phyloP scores from a whole-genome alignment of 208 protist genomes.

The Trypanosoma caninum region DNA sequence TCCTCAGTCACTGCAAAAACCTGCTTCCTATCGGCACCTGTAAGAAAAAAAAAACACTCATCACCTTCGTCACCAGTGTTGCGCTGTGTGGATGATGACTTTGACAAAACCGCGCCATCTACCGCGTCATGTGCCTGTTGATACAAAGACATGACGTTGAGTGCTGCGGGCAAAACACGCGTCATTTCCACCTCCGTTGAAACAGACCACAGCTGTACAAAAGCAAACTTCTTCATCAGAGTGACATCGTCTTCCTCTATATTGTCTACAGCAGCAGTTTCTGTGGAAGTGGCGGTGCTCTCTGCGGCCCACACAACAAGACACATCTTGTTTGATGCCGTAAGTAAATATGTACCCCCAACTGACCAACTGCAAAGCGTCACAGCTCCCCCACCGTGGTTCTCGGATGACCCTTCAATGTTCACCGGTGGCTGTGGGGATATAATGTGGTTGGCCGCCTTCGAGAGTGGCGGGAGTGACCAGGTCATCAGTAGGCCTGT shows the following conservation, averaged over 20 bases:
- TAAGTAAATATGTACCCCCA: constrained; percentile 53
- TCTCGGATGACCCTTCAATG: constrained; percentile 49
- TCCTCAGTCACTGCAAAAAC: constrained; percentile 62
- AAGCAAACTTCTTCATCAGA: not conserved
- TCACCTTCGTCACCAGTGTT: not conserved
- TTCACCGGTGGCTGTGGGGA: constrained; percentile 32
- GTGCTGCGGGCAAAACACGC: constrained; percentile 40
- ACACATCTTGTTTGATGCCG: constrained; percentile 45
- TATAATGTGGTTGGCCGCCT: not conserved
- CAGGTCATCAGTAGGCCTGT: constrained; percentile 74
- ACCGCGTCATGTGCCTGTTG: not conserved
- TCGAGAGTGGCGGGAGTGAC: constrained; percentile 27
- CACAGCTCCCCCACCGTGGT: constrained; percentile 60
- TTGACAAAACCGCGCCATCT: not conserved
- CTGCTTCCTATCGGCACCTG: constrained; percentile 27
- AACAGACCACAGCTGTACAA: constrained; percentile 71
- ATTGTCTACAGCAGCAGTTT: constrained; percentile 15
- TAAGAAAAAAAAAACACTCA: constrained; percentile 74
- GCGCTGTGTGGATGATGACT: not conserved
- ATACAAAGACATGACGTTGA: not conserved
- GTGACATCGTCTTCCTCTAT: not conserved
- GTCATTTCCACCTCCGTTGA: constrained; percentile 37
- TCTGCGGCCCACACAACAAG: constrained; percentile 76
- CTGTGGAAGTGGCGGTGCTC: constrained; percentile 27
- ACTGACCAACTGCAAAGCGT: constrained; percentile 50